Base-by-base conservation (phyloP, 2,329 filamentous ascomycete genomes). In the Cadophora gregata region DNA sequence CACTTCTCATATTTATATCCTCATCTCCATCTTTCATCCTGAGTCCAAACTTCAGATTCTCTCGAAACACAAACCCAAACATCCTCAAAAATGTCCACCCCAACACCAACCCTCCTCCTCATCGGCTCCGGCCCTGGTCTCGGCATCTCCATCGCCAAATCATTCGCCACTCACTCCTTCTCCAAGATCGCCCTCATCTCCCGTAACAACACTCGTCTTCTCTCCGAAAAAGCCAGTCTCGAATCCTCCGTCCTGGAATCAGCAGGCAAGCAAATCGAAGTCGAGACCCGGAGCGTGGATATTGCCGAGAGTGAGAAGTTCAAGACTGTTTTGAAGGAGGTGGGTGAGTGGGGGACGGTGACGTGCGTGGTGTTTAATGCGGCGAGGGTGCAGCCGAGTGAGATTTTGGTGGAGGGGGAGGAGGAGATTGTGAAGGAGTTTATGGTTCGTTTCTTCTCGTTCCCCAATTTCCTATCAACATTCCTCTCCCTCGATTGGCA, bases 341-440 rank as follows among this genome's bases (percentile, higher is more conserved):
- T 83, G 4, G 81, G 81, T n/a, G 75, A 78, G 1, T 76, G 80
- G 56, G 81, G 80, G 21, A 76, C 77, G n/a, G 75, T 85, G 1
- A 81, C 84, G 56, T 81, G 81, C 25, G 77, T 86, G 3, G 80
- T 84, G 51, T 86, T 82, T 78, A 86, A 86, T 69, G 83, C 84
- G 0, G 84, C 84, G 3, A 75, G 81, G 0, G 81, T 86, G 1
- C 78, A 78, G 7, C 78, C 79, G 0, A 80, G 78, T 27, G 75
- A 78, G 3, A 76, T 83, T 0, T 73, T 86, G 7, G 76, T 79
- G 38, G 80, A 81, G 59, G 73, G 71, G 1, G 77, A 82, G 1
- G 76, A 80, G 51, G 80, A 83, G 19, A 80, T 86, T 10, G 76
- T 84, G 31, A 77, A 80, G 61, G 84, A 86, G 64, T 81, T 86